Base-by-base conservation (phyloP, 2,329 filamentous ascomycete genomes). In the Fonsecaea pugnacius region DNA sequence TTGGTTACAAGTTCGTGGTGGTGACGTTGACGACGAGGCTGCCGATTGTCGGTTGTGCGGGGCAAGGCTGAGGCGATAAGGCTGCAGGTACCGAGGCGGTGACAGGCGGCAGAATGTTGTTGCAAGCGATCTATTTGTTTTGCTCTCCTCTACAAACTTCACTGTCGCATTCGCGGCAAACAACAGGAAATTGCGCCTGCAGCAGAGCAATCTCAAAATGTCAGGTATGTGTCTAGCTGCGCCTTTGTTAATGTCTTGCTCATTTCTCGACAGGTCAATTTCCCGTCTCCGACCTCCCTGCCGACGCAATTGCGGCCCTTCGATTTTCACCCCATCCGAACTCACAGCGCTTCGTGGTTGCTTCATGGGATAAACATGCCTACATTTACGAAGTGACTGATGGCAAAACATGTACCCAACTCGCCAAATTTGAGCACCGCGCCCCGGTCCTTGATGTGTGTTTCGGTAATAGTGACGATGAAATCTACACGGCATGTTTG, bases 341-440 rank as follows among this genome's bases (percentile, higher is more conserved):
- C 66, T 87, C 88, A n/a, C 84, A 89, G 60, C 89, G 88, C 71
- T 84, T 99, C 40, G 86, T 96, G n/a, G 93, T 94, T 71, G 90
- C 93, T 10, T 96, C 92, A 62, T 99, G 95, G 95, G 94, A 98
- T 79, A 91, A 89, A 78, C 87, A 91, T 75, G 87, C 96, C 62
- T 96, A 97, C 78, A 83, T 94, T 58, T 98, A 98, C 82, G 91
- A 96, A 74, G 85, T 89, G 64, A 88, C 87, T 6, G 73, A 93
- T 35, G 85, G 86, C 69, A 91, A 89, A 69, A 58, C 59, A 24
- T 69, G 66, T 56, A 65, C 58, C 6, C 66, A 66, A 35, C 33
- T 71, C 4, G 64, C 68, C 14, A 72, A 67, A 18, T 92, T 89
- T 73, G 89, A 92, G 76, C 90, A 95, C 76, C 86, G 88, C 66